phyloP scores from a whole-genome alignment of 2,329 filamentous ascomycete genomes.

The Juglanconis sp. region DNA sequence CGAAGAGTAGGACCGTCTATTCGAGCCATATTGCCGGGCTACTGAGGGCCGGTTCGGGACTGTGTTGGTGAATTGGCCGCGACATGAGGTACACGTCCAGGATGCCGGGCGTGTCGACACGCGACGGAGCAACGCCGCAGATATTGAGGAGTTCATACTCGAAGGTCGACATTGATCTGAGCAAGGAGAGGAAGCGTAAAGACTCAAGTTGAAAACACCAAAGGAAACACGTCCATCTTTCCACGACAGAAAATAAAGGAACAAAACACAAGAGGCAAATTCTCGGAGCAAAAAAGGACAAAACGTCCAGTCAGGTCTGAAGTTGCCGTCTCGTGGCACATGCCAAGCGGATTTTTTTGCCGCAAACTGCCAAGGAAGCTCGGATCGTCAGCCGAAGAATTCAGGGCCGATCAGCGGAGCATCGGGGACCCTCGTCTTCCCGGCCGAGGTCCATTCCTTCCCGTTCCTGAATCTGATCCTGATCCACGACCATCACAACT shows the following conservation, averaged over 20 bases:
- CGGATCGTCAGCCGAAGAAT: neutral
- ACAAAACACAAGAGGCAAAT: neutral
- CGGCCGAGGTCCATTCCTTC: neutral
- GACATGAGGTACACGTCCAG: conserved; percentile 17
- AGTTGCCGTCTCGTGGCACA: neutral
- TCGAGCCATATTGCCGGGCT: neutral
- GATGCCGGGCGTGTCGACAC: conserved; percentile 5
- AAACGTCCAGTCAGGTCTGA: neutral
- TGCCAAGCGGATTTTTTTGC: neutral
- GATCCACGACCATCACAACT: too few species aligned
- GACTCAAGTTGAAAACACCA: neutral
- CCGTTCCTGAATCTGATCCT: neutral
- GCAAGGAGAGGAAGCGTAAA: neutral
- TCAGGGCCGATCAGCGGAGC: neutral
- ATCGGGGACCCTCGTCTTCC: too few species aligned
- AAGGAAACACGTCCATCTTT: neutral
- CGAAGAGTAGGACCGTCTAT: conserved; percentile 5
- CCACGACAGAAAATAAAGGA: neutral
- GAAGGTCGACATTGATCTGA: neutral
- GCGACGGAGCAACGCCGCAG: conserved; percentile 11
- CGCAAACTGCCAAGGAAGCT: neutral
- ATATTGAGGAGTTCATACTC: conserved; percentile 17
- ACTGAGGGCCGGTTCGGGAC: neutral
- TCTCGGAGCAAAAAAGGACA: neutral
- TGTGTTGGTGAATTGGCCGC: neutral